phyloP scores from a whole-genome alignment of 2,329 filamentous ascomycete species.

The Trichoderma endophyticum region DNA sequence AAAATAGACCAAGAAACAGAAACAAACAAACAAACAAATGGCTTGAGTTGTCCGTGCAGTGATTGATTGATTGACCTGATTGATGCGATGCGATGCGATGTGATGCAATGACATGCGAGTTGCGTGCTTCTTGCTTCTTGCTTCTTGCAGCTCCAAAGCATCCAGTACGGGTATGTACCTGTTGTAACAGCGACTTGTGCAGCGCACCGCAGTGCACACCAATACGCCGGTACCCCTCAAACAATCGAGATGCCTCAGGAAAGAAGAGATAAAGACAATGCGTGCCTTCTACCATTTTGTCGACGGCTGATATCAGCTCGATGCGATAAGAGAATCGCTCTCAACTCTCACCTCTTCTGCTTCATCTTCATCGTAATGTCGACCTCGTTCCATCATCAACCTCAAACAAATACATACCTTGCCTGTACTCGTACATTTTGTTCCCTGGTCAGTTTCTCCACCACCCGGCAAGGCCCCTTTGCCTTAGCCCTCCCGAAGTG shows the following conservation, averaged over 20 bases:
- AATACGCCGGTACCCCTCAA: neutral
- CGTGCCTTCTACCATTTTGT: neutral
- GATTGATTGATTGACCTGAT: neutral
- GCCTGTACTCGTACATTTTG: neutral
- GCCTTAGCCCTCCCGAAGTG: constrained; percentile 4
- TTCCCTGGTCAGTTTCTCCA: constrained; percentile 8
- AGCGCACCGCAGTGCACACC: neutral
- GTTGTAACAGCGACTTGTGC: constrained; percentile 1
- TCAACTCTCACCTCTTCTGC: neutral
- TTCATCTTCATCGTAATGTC: neutral
- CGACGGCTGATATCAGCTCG: neutral
- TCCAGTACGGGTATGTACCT: neutral
- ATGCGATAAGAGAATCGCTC: neutral
- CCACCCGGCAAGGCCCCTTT: constrained; percentile 5
- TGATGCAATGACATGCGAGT: neutral
- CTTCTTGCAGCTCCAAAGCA: neutral
- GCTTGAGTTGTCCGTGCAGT: neutral
- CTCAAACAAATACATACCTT: neutral
- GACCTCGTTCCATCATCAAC: neutral
- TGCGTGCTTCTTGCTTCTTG: neutral
- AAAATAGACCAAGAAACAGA: neutral
- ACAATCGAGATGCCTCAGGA: neutral
- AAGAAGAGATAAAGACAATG: neutral
- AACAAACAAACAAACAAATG: neutral
- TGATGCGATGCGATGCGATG: neutral